Base-by-base conservation (phyloP, 108 stramenopile species). In the Nitzschia putrida region DNA sequence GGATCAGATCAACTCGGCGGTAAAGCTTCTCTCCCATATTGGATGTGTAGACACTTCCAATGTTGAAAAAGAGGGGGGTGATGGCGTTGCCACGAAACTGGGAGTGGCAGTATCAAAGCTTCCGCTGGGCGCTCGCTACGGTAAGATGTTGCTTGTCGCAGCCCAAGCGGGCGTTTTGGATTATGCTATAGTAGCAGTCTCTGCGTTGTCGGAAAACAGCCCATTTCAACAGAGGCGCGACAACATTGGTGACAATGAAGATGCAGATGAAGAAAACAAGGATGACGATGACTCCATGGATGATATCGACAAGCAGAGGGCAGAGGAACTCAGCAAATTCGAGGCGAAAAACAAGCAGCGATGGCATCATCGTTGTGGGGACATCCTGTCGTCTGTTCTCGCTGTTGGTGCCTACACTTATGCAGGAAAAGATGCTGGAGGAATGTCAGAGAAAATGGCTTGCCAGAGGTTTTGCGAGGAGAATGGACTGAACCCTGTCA, bases 91-190 rank as follows among this genome's bases (percentile, higher is more conserved):
- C 8, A 95, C 91, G 38, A 44, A 64, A 10, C 87, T 95, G 16
- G 94, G 94, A 7, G 52, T 80, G 24, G 90, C 91, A 20, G 80
- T 93, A 18, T 77, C 94, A 18, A 78, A 88, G 54, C 81, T 95
- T n/a, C 94, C 94, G 22, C 63, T 95, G 0, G 91, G 94, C 45
- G 91, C 91, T 18, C 81, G 94, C 4, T 93, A 85, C 53, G 90
- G 87, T 1, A 95, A 95, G 54, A 93, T 95, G 85, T 86, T 95
- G 7, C 75, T 95, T 21, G 90, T 91, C n/a, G 88, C 84, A 11
- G 94, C 91, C 3, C 87, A 92, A 63, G 88, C 87, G 14, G 88
- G 90, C 21, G 83, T 93, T 58, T 71, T 95, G 61, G 91, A 95
- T 68, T 90, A 92, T 77, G 88, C 77, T 0, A 91, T 95, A 53